These are phyloP conservation scores for Globisporangium recalcitrans DNA, from an alignment of 352 stramenopile genomes.

Conservation along the genomic window DNA sequence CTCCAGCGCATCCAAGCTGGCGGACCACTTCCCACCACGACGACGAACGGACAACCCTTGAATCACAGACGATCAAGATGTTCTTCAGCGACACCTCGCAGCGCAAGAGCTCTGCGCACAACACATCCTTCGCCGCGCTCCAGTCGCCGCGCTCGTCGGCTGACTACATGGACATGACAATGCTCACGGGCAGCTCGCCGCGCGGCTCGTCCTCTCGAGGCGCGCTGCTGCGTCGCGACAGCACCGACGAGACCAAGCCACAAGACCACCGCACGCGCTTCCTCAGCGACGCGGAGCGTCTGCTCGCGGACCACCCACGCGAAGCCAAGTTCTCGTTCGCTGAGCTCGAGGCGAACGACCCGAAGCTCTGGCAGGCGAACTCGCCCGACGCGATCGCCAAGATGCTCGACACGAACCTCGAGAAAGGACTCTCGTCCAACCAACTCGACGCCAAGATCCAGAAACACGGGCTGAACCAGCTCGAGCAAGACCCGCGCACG, in stretches of 20 bases:
- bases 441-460: slow-evolving; percentile 39
- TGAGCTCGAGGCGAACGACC: slow-evolving; percentile 45
- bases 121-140: background rate
- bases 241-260: slow-evolving; percentile 10
- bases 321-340: slow-evolving; percentile 44
- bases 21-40: background rate
- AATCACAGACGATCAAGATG: slow-evolving; percentile 1
- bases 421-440: slow-evolving; percentile 35
- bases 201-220: slow-evolving; percentile 12
- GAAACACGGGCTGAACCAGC: slow-evolving; percentile 45
- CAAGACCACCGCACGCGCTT: slow-evolving; percentile 49
- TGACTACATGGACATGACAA: slow-evolving; percentile 17
- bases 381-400: slow-evolving; percentile 41
- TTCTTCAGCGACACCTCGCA: slow-evolving; percentile 14
- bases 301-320: slow-evolving; percentile 46
- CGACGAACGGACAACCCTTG: slow-evolving; percentile 1
- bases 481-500: slow-evolving; percentile 59
- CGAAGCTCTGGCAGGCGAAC: slow-evolving; percentile 26
- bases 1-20: slow-evolving; percentile 6
- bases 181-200: slow-evolving; percentile 3
- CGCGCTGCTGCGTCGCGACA: slow-evolving; percentile 20
- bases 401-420: slow-evolving; percentile 47
- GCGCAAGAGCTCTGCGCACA: slow-evolving; percentile 9
- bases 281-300: slow-evolving; percentile 52
- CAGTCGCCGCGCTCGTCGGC: slow-evolving; percentile 13